phyloP scores from a whole-genome alignment of 495 filamentous ascomycete genomes.

The Penicillium riverlandense region DNA sequence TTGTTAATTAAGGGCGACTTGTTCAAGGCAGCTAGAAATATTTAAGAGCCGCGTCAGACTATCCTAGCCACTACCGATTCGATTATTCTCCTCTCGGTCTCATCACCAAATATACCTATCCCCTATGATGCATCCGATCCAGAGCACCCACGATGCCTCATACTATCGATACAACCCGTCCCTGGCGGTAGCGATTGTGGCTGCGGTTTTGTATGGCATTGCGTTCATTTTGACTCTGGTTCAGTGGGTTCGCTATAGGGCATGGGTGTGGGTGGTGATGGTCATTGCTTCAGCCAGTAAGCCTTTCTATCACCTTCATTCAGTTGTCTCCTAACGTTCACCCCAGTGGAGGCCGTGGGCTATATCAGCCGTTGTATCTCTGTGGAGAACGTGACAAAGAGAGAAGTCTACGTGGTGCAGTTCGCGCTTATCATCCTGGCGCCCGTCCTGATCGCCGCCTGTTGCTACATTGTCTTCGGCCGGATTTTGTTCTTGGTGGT shows the following conservation, averaged over 20 bases:
- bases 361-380: conserved; percentile 35
- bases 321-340: background rate
- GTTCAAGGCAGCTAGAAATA: conserved; percentile 21
- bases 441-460: conserved; percentile 43
- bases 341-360: conserved; percentile 38
- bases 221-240: conserved; percentile 26
- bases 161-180: conserved; percentile 46
- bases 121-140: too few species aligned
- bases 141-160: background rate
- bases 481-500: conserved; percentile 42
- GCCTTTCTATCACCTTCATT: conserved; percentile 1
- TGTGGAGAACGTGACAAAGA: conserved; percentile 17
- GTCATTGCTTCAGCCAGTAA: conserved; percentile 36
- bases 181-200: conserved; percentile 38
- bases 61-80: background rate
- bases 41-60: background rate
- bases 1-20: background rate
- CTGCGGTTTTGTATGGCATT: conserved; percentile 40
- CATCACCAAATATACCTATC: too few species aligned
- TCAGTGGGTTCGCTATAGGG: conserved; percentile 32
- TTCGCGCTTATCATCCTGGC: conserved; percentile 31
- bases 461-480: conserved; percentile 48
- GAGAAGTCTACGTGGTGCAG: conserved; percentile 25
- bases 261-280: conserved; percentile 41
- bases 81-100: background rate